Base-by-base conservation (phyloP, 2,329 filamentous ascomycete species). In the Fusarium stilboides region DNA sequence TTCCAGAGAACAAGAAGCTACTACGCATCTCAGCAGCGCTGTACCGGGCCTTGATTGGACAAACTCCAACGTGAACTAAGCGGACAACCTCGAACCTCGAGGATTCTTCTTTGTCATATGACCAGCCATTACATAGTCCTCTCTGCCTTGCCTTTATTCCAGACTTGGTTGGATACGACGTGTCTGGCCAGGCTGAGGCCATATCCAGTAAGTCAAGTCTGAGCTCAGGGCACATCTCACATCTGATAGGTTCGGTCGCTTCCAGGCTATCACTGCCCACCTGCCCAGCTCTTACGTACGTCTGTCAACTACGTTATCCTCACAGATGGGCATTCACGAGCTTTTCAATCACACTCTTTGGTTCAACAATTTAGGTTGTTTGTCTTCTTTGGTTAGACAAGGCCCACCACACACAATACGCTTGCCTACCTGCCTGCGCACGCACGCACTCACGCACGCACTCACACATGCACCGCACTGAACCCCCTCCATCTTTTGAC, bases 181-280 rank as follows among this genome's bases (percentile, higher is more conserved):
- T 50, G 51, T 66, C 57, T 62, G 52, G 36, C 17, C 37, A 70
- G 42, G 49, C 45, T 58, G 56, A 69, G 58, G 40, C 65, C 62
- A 46, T 43, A 62, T 61, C 43, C 15, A 55, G 54, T 59, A 57
- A 61, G 65, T 65, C 45, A 20, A n/a, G 60, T 49, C 45, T 69
- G 40, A 67, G 56, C 53, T 51, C 43, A 45, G 40, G 56, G 61
- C 37, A 49, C 42, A 55, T 59, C 65, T 66, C 22, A 43, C 39
- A 24, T 49, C 42, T 69, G 65, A 69, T 69, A 69, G 66, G 66
- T 37, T 50, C 50, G 65, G 56, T 7, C 56, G 28, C 53, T 62
- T 52, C 65, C 45, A 69, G 26, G 55, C 60, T 39, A 53, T 65
- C 34, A 43, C 45, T 66, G 50, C 34, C 65, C 55, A 61, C 61